Percentiles rank a stretch among this genome's conserved stretches.
These are phyloP conservation scores for Tuber microsphaerosporum DNA, from an alignment of 495 filamentous ascomycete species.

Conservation along the genomic window DNA sequence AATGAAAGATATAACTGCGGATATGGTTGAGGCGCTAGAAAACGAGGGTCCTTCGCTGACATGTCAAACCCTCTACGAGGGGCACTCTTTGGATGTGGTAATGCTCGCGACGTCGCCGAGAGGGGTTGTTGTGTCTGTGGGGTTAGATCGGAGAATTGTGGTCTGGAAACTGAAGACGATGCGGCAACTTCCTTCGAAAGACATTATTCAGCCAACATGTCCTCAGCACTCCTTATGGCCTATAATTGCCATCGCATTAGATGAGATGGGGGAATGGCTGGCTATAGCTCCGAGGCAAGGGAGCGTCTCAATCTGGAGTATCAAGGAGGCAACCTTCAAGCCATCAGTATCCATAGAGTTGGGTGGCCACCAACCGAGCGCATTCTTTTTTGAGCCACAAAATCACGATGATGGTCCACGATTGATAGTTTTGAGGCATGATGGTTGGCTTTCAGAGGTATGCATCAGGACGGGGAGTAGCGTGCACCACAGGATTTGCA, in stretches of 20 bases:
- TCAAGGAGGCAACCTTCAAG: slow-evolving; percentile 50
- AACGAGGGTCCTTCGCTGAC: slow-evolving; percentile 51
- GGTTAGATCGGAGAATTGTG: slow-evolving; percentile 56
- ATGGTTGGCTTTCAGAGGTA: slow-evolving; percentile 54
- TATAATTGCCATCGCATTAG: slow-evolving; percentile 54
- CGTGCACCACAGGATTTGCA: slow-evolving; percentile 32
- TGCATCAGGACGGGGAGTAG: slow-evolving; percentile 31
- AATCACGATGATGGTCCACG: slow-evolving; percentile 30
- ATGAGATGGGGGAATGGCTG: slow-evolving; percentile 55
- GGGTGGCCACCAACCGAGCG: slow-evolving; percentile 50
- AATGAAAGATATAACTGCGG: slow-evolving; percentile 48
- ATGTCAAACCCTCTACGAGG: slow-evolving; percentile 52
- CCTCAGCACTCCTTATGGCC: slow-evolving; percentile 46
- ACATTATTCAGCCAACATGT: slow-evolving; percentile 37
- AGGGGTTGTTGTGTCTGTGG: slow-evolving; percentile 59
- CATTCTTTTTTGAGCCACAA: slow-evolving; percentile 52
- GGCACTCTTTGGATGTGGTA: slow-evolving; percentile 59
- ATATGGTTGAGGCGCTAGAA: slow-evolving; percentile 39
- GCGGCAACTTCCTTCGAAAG: slow-evolving; percentile 31
- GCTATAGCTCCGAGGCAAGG: slow-evolving; percentile 55
- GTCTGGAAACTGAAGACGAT: slow-evolving; percentile 52
- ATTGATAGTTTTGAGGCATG: slow-evolving; percentile 53
- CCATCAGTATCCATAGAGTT: slow-evolving; percentile 48
- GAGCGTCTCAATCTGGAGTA: slow-evolving; percentile 54
- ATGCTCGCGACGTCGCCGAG: slow-evolving; percentile 52